Evolutionary conservation across 2,329 filamentous ascomycete genomes (phyloP).

Genomic region (Penicillium sp.): DNA sequence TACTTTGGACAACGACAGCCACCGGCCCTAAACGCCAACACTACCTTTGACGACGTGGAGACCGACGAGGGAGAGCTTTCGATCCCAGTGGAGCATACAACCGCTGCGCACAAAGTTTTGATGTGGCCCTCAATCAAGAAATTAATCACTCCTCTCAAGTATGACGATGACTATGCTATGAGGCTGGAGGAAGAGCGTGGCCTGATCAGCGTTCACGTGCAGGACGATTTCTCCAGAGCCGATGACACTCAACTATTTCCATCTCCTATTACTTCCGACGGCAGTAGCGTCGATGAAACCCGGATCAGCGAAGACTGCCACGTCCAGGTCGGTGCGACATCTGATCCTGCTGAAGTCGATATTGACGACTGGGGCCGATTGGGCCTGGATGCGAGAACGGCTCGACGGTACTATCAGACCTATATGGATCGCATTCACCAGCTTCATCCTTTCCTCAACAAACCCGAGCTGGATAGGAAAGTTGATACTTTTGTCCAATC

Average conservation of each 20-base stretch:
- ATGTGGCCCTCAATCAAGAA: slow-evolving; percentile 66
- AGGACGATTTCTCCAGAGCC: slow-evolving; percentile 70
- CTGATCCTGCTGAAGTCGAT: slow-evolving; percentile 43
- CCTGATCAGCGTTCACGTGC: slow-evolving; percentile 70
- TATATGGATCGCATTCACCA: slow-evolving; percentile 62
- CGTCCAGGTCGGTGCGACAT: slow-evolving; percentile 1
- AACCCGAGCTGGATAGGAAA: slow-evolving; percentile 51
- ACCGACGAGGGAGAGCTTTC: slow-evolving; percentile 57
- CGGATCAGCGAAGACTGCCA: slow-evolving; percentile 8
- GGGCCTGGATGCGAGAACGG: slow-evolving; percentile 52
- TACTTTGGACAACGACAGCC: slow-evolving; percentile 3
- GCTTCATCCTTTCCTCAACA: slow-evolving; percentile 63
- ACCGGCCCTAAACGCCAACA: neutral
- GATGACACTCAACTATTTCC: slow-evolving; percentile 45
- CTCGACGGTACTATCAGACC: slow-evolving; percentile 52
- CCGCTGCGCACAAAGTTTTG: slow-evolving; percentile 81
- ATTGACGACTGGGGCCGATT: slow-evolving; percentile 53
- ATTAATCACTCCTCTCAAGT: slow-evolving; percentile 57
- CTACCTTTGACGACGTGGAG: slow-evolving; percentile 14
- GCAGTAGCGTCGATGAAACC: slow-evolving; percentile 3
- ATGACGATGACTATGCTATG: slow-evolving; percentile 71
- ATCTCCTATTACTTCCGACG: slow-evolving; percentile 8
- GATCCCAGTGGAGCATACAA: slow-evolving; percentile 83
- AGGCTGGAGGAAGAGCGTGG: slow-evolving; percentile 71
- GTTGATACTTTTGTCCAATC: slow-evolving; percentile 51